Percentiles rank a stretch among this genome's conserved stretches.
phyloP scores from a whole-genome alignment of 2,329 filamentous ascomycete species.

The Colletotrichum lupini region DNA sequence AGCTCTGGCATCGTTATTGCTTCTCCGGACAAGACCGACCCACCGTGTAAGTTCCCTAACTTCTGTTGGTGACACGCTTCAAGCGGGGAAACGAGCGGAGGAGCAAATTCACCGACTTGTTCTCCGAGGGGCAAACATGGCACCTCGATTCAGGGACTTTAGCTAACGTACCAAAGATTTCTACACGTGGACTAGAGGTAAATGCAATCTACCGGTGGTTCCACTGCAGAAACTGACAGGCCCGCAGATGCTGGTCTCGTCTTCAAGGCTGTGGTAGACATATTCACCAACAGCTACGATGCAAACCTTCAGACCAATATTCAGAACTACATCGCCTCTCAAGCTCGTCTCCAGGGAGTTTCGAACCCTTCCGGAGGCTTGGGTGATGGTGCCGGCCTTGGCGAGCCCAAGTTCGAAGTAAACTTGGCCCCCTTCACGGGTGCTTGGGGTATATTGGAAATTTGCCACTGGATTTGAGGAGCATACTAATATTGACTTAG shows the following conservation, averaged over 20 bases:
- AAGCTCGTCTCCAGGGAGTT: slow-evolving; percentile 74
- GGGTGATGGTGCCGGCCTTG: slow-evolving; percentile 65
- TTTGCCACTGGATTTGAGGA: rapidly evolving
- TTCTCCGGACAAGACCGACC: slow-evolving; percentile 63
- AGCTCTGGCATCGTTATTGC: slow-evolving; percentile 66
- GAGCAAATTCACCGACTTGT: too few relatives aligned
- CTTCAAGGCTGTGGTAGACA: slow-evolving; percentile 76
- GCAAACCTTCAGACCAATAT: slow-evolving; percentile 68
- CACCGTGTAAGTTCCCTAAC: slow-evolving; percentile 60
- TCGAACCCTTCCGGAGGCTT: slow-evolving; percentile 75
- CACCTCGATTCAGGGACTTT: not conserved
- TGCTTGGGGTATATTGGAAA: slow-evolving; percentile 64
- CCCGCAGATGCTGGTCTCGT: slow-evolving; percentile 72
- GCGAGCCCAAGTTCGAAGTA: slow-evolving; percentile 79
- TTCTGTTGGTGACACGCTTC: not conserved
- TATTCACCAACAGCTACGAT: slow-evolving; percentile 70
- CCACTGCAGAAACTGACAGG: not conserved
- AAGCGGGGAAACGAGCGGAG: not conserved
- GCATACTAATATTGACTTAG: slow-evolving; percentile 39
- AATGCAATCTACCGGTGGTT: too few relatives aligned
- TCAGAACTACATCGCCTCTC: slow-evolving; percentile 74
- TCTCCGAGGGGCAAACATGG: not conserved
- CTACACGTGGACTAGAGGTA: slow-evolving; percentile 77
- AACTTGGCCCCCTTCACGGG: slow-evolving; percentile 73
- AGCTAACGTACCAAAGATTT: slow-evolving; percentile 64